Conservation (phyloP, 208 protist species). For the Trypanosoma congolense region DNA sequence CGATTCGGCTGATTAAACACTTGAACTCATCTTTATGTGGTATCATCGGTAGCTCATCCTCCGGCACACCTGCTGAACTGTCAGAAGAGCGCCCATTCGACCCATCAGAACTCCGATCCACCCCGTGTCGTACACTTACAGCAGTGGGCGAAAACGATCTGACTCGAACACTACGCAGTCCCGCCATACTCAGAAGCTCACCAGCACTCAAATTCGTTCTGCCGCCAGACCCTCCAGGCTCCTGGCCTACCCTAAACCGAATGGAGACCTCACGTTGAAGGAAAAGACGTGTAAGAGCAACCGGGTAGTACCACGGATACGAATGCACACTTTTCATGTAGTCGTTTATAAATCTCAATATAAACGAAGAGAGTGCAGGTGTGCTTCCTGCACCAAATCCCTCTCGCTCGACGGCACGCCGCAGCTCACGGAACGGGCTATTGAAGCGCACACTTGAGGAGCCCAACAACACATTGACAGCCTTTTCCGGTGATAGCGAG, state of each 20-base stretch:
- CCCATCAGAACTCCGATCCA: too few species aligned
- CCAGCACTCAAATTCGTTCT: conserved; percentile 9
- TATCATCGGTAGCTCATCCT: too few species aligned
- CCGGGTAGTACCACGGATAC: conserved; percentile 22
- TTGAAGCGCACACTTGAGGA: conserved; percentile 17
- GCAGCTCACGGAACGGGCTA: conserved; percentile 19
- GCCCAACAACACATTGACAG: conserved; percentile 18
- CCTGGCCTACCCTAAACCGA: conserved; percentile 14
- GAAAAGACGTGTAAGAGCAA: conserved; percentile 24
- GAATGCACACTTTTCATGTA: neutral
- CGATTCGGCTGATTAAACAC: neutral
- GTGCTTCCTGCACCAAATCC: neutral
- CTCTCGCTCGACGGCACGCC: neutral
- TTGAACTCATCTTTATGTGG: too few species aligned
- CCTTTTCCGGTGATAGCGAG: conserved; percentile 9
- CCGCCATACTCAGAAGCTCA: conserved; percentile 17
- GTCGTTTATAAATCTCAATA: neutral
- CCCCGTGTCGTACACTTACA: neutral
- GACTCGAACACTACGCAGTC: conserved; percentile 27
- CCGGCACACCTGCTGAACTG: too few species aligned
- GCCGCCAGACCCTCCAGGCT: neutral
- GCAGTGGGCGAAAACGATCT: conserved; percentile 16
- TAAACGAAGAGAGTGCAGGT: neutral
- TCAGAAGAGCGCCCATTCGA: too few species aligned
- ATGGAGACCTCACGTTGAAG: conserved; percentile 21